These are phyloP conservation scores for Auxenochlorella pyrenoidosa DNA, from an alignment of 139 green algal genomes.

Conservation along the genomic window DNA sequence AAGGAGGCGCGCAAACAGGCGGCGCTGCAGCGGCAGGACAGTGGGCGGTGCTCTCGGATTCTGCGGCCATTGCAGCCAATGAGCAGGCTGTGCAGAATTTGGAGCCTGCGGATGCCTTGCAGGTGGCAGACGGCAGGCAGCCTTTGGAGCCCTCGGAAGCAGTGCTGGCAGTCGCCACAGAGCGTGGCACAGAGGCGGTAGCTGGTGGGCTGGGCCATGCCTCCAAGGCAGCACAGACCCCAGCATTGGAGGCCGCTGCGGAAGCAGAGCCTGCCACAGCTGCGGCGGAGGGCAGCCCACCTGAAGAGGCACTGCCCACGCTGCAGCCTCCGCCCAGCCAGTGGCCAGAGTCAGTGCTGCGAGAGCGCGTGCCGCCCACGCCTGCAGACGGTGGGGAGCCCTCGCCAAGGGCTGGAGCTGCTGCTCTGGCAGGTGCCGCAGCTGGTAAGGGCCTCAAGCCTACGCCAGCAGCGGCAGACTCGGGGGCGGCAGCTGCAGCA, in stretches of 20 bases:
- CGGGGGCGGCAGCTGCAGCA: neutral
- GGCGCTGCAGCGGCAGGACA: neutral
- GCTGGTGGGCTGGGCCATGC: too few species aligned
- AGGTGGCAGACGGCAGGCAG: too few species aligned
- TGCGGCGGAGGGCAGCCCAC: neutral
- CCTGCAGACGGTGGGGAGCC: neutral
- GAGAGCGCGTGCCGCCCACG: constrained; percentile 12
- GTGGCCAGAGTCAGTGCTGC: constrained; percentile 8
- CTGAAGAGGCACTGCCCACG: neutral
- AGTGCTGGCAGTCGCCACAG: too few species aligned
- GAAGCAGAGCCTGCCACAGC: neutral
- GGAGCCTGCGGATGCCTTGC: too few species aligned
- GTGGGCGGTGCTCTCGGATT: neutral
- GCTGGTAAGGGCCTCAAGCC: neutral
- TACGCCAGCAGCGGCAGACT: too few species aligned
- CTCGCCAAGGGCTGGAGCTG: neutral
- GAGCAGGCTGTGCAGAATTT: too few species aligned
- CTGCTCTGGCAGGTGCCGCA: neutral
- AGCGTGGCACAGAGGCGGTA: too few species aligned
- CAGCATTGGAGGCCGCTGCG: neutral
- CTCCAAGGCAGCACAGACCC: neutral
- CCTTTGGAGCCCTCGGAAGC: neutral
- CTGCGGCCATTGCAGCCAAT: too few species aligned
- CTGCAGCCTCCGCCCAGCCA: constrained; percentile 17
- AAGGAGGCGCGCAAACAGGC: neutral